Percentiles rank a stretch among this genome's conserved stretches.
Conservation (phyloP, 1,139 yeast genomes). For the Wickerhamomyces sp. region DNA sequence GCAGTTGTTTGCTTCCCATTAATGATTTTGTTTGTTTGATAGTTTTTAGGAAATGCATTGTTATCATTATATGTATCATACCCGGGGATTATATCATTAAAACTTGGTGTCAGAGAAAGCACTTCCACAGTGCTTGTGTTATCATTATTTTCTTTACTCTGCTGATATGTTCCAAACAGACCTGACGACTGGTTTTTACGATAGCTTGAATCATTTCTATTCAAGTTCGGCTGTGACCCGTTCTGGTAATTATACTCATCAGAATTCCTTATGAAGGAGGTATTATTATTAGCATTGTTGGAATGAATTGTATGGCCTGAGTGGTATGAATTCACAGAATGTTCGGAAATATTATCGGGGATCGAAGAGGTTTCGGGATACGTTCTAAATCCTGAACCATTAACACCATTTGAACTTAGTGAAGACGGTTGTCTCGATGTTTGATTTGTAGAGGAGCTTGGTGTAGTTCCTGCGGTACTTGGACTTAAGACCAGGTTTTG, state of each 20-base stretch:
- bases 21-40: too few species aligned
- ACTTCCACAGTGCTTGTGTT: constrained; percentile 32
- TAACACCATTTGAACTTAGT: neutral
- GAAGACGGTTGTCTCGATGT: constrained; percentile 4
- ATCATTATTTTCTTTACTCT: constrained; percentile 17
- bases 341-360: constrained; percentile 1
- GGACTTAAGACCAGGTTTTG: constrained; percentile 8
- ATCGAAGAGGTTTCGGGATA: neutral
- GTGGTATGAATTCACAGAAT: neutral
- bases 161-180: constrained; percentile 2
- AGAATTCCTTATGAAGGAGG: constrained; percentile 1
- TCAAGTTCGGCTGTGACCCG: neutral
- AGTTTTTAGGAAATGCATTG: neutral
- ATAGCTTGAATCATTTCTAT: too few species aligned
- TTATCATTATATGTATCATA: constrained; percentile 1
- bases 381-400: neutral
- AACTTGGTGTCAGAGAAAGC: constrained; percentile 33
- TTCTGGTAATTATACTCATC: neutral
- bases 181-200: neutral
- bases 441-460: neutral
- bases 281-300: neutral
- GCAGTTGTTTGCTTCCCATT: neutral
- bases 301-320: neutral
- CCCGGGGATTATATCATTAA: constrained; percentile 31
- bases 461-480: constrained; percentile 5